Conservation (phyloP, 805 yeast species). For the Lipomyces yamanashiensis region DNA sequence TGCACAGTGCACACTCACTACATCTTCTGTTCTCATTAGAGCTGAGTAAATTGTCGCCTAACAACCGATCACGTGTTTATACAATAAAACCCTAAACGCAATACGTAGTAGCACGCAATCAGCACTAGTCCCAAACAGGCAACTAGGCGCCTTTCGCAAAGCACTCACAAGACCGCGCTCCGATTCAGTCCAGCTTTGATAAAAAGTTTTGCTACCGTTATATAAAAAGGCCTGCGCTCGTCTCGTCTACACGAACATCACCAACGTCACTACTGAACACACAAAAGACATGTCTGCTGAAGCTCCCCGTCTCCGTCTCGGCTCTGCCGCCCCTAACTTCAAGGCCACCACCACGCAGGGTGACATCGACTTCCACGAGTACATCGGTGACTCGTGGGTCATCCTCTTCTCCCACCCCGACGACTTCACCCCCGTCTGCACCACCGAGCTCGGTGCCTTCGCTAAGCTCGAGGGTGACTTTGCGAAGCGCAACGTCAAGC, state of each 20-base stretch:
- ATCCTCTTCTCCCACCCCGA: slow-evolving; percentile 93
- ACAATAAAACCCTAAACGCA: background rate
- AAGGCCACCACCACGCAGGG: slow-evolving; percentile 82
- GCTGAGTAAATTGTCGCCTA: too few species aligned
- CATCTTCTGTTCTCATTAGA: too few species aligned
- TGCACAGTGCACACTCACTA: too few species aligned
- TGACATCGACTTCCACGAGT: slow-evolving; percentile 83
- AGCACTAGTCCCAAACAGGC: slow-evolving; percentile 22
- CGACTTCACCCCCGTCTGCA: slow-evolving; percentile 95
- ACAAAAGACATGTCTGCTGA: slow-evolving; percentile 18
- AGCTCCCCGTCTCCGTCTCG: slow-evolving; percentile 36
- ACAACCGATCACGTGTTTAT: too few species aligned
- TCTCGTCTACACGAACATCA: too few species aligned
- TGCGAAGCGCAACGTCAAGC: slow-evolving; percentile 79
- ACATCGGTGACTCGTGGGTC: slow-evolving; percentile 83
- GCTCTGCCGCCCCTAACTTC: slow-evolving; percentile 76
- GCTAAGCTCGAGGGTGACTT: slow-evolving; percentile 89
- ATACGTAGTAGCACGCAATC: slow-evolving; percentile 23
- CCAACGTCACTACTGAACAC: background rate
- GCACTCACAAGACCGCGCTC: background rate
- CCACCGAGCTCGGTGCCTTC: slow-evolving; percentile 94
- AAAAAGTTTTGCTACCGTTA: background rate
- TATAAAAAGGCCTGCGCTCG: slow-evolving; percentile 6
- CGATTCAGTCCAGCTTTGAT: background rate
- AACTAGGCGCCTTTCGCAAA: slow-evolving; percentile 6